Evolutionary conservation across 192 early-diverging fungal genomes (phyloP).

Genomic region (Linnemannia zychae): DNA sequence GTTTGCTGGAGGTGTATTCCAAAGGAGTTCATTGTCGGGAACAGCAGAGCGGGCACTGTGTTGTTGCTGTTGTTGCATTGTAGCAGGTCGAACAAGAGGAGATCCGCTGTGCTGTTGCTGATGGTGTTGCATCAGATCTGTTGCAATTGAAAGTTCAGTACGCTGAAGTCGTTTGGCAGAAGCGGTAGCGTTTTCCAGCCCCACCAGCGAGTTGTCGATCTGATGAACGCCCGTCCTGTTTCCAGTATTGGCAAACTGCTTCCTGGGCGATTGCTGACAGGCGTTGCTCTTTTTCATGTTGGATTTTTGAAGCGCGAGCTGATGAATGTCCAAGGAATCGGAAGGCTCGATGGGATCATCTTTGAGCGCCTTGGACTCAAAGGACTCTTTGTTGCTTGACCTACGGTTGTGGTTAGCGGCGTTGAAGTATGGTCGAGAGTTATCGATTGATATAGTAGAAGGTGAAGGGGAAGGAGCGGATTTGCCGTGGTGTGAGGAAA

Average conservation of each 20-base stretch:
- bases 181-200: background rate
- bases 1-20: slow-evolving; percentile 35
- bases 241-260: background rate
- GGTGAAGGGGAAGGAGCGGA: background rate
- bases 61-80: background rate
- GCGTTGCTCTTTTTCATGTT: background rate
- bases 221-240: background rate
- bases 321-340: slow-evolving; percentile 7
- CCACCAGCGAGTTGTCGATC: background rate
- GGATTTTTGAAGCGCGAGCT: background rate
- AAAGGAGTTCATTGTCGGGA: background rate
- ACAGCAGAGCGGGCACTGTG: slow-evolving; percentile 1
- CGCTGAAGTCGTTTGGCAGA: slow-evolving; percentile 14
- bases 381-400: background rate
- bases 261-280: background rate
- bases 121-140: slow-evolving; percentile 10
- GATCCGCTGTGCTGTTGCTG: background rate
- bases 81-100: background rate
- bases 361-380: background rate
- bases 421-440: slow-evolving; percentile 20
- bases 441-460: slow-evolving; percentile 6
- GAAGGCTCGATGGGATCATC: slow-evolving; percentile 23
- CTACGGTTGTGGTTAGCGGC: background rate
- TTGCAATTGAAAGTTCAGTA: slow-evolving; percentile 26
- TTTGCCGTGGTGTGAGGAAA: slow-evolving; percentile 48